These are phyloP conservation scores for Xylariaceae sp. DNA, from an alignment of 2,329 filamentous ascomycete genomes.

Conservation along the genomic window DNA sequence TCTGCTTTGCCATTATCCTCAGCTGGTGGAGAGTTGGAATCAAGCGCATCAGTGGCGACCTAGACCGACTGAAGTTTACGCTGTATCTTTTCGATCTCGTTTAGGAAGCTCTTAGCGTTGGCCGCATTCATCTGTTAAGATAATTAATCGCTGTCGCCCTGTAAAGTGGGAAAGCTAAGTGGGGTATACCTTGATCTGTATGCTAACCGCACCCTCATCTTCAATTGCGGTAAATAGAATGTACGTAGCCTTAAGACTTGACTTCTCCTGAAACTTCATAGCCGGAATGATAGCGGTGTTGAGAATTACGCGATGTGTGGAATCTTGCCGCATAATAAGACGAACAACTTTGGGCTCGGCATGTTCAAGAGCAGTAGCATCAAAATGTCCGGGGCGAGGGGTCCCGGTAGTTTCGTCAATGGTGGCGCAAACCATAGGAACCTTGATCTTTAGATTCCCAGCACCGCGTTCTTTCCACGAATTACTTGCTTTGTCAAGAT, in stretches of 20 bases:
- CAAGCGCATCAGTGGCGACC: constrained; percentile 19
- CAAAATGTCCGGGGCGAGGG: constrained; percentile 51
- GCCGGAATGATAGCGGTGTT: constrained; percentile 77
- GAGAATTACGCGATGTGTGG: constrained; percentile 78
- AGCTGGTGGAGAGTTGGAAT: constrained; percentile 1
- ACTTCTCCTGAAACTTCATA: constrained; percentile 75
- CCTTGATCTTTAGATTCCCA: constrained; percentile 81
- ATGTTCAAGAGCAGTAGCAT: constrained; percentile 49
- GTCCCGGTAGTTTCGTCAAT: constrained; percentile 48
- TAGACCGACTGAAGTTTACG: constrained; percentile 44
- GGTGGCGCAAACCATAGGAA: constrained; percentile 54
- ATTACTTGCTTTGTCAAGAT: constrained; percentile 62
- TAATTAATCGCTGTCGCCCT: not conserved
- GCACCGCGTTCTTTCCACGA: constrained; percentile 88
- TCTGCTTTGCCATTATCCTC: not conserved
- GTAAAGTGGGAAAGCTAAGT: not conserved
- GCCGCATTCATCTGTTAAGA: constrained; percentile 47
- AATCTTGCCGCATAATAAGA: constrained; percentile 87
- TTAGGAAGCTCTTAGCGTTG: constrained; percentile 50
- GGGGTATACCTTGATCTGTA: constrained; percentile 56
- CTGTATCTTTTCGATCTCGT: constrained; percentile 48
- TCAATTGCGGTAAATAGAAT: constrained; percentile 64
- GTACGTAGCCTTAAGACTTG: constrained; percentile 65
- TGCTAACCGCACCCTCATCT: constrained; percentile 51
- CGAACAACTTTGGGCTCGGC: constrained; percentile 57